phyloP scores from a whole-genome alignment of 768 basidiomycete genomes.

The Podaxis sp. region DNA sequence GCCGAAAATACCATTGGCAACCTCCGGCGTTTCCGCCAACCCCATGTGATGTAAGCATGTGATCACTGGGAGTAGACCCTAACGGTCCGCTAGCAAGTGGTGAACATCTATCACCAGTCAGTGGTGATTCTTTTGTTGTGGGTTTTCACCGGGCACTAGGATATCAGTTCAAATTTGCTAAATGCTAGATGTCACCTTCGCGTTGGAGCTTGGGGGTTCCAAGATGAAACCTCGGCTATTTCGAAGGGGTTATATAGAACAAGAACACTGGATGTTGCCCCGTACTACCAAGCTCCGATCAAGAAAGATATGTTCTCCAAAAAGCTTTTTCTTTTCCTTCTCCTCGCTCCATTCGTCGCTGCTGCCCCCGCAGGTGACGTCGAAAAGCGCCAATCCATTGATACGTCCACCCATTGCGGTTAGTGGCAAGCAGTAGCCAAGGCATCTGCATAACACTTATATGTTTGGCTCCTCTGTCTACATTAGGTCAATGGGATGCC shows the following conservation, averaged over 20 bases:
- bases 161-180: not conserved
- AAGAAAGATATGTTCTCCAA: conserved; percentile 17
- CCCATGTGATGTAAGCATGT: conserved; percentile 9
- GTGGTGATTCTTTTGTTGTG: not conserved
- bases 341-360: conserved; percentile 24
- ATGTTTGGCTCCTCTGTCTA: not conserved
- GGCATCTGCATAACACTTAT: not conserved
- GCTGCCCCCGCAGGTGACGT: conserved; percentile 26
- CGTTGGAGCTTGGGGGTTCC: not conserved
- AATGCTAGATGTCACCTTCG: not conserved
- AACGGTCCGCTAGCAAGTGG: not conserved
- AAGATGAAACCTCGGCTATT: conserved; percentile 8
- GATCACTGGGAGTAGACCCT: not conserved
- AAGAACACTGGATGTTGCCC: not conserved
- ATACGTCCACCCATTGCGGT: conserved; percentile 37
- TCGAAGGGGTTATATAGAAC: not conserved
- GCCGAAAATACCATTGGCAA: not conserved
- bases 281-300: not conserved
- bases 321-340: conserved; percentile 23
- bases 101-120: not conserved
- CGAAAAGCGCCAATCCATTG: conserved; percentile 26
- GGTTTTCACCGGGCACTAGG: not conserved
- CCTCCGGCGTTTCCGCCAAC: not conserved
- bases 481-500: conserved; percentile 47
- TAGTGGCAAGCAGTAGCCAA: not conserved